Percentiles rank a stretch among this genome's conserved stretches.
phyloP scores from a whole-genome alignment of 345 rosid species.

The Salix dunnii region DNA sequence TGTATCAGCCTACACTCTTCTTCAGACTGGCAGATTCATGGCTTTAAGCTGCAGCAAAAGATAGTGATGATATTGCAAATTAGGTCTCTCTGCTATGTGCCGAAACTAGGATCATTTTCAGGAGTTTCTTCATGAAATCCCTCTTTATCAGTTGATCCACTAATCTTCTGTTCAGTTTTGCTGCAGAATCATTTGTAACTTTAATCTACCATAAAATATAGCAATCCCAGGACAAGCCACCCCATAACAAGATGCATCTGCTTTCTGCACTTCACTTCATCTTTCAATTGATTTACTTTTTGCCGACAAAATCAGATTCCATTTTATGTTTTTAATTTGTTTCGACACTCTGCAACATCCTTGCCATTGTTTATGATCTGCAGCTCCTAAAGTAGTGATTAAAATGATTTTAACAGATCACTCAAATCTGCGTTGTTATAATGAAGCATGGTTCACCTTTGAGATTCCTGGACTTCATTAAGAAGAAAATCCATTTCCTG shows the following conservation, averaged over 20 bases:
- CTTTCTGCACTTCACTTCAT: neutral
- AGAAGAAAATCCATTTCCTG: slow-evolving; percentile 26
- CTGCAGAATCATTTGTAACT: too few relatives aligned
- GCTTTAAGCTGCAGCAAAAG: neutral
- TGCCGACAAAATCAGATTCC: neutral
- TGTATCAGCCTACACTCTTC: neutral
- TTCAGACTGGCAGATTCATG: neutral
- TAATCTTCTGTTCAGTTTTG: too few relatives aligned
- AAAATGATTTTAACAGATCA: neutral
- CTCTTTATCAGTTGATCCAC: too few relatives aligned
- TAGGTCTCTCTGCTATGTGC: neutral
- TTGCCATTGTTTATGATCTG: neutral
- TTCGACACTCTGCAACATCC: neutral
- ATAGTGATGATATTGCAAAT: neutral
- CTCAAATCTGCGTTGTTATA: neutral
- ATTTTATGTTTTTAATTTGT: neutral
- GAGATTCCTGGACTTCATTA: slow-evolving; percentile 19
- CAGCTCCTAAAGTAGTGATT: neutral
- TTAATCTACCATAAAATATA: too few relatives aligned
- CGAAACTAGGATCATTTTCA: neutral
- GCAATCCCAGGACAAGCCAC: too few relatives aligned
- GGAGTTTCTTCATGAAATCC: neutral
- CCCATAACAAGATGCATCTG: neutral
- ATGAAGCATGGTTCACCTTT: neutral
- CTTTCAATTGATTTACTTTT: neutral